phyloP scores from a whole-genome alignment of 2,329 filamentous ascomycete genomes.

The Ophiostoma tasmaniense region DNA sequence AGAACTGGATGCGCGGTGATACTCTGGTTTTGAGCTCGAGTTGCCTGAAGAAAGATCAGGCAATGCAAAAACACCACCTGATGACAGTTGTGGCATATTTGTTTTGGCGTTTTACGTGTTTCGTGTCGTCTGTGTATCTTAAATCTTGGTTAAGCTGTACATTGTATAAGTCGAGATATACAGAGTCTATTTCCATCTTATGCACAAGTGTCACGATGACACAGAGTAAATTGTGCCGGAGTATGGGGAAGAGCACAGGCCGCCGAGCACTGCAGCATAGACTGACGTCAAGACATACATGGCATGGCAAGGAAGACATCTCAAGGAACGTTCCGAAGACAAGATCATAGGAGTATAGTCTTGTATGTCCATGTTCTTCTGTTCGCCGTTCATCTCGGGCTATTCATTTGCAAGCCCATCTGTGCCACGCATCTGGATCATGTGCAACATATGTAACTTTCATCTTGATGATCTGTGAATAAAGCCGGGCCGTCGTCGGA shows the following conservation, averaged over 20 bases:
- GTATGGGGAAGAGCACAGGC: not conserved
- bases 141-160: not conserved
- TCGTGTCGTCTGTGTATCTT: not conserved
- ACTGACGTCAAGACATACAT: not conserved
- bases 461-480: not conserved
- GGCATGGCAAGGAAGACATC: not conserved
- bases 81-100: not conserved
- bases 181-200: not conserved
- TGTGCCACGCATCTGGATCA: not conserved
- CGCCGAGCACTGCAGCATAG: not conserved
- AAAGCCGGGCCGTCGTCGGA: not conserved
- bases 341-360: not conserved
- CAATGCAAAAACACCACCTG: not conserved
- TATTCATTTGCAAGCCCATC: not conserved
- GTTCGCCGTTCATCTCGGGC: constrained; percentile 7
- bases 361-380: not conserved
- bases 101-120: not conserved
- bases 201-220: not conserved
- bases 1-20: not conserved
- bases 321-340: not conserved
- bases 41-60: not conserved
- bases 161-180: not conserved
- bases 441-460: not conserved
- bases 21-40: too few relatives aligned
- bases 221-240: not conserved